These are phyloP conservation scores for Cystobasidium onofrii DNA, from an alignment of 768 basidiomycete genomes.

Conservation along the genomic window DNA sequence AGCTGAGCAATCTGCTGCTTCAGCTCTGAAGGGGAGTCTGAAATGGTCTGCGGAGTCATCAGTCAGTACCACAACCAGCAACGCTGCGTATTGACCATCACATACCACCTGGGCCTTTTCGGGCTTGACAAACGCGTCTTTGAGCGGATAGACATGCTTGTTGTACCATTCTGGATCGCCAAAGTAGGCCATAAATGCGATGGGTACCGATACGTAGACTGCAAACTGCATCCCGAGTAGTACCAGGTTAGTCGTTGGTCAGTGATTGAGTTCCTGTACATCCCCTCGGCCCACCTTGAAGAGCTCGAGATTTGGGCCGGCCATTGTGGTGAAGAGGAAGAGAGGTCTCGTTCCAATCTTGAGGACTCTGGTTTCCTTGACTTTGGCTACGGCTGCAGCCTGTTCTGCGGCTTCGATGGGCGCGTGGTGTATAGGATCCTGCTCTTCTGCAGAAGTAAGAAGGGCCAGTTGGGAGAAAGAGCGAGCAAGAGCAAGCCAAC, in stretches of 20 bases:
- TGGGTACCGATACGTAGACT: slow-evolving; percentile 12
- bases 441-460: neutral
- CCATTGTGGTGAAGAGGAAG: neutral
- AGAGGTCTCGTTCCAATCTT: neutral
- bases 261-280: no score
- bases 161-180: slow-evolving; percentile 14
- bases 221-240: neutral
- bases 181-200: slow-evolving; percentile 25
- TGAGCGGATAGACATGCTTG: slow-evolving; percentile 11
- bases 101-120: slow-evolving; percentile 3
- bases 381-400: neutral
- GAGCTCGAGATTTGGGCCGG: slow-evolving; percentile 2
- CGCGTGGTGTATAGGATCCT: neutral
- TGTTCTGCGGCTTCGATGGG: neutral
- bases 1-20: neutral
- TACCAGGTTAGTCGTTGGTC: neutral
- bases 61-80: neutral
- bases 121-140: slow-evolving; percentile 25
- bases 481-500: no score
- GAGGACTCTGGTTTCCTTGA: neutral
- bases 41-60: neutral
- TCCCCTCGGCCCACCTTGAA: neutral
- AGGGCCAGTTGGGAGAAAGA: no score
- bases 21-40: neutral
- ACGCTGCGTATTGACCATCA: neutral